phyloP scores from a whole-genome alignment of 139 green algal species.

The Zygnema circumcarinatum region DNA sequence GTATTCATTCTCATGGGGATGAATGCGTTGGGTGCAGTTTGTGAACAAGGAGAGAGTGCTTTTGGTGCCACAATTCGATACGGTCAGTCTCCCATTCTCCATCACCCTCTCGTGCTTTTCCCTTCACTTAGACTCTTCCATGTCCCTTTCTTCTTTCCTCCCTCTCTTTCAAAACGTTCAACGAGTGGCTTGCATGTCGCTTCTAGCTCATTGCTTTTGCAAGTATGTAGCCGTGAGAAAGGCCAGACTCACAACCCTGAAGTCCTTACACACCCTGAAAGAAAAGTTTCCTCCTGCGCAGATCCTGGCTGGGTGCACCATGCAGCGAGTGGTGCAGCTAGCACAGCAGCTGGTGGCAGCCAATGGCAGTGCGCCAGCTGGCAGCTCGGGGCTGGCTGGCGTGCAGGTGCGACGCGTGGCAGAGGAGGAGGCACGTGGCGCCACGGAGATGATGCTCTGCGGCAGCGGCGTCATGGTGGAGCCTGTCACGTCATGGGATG shows the following conservation, averaged over 20 bases:
- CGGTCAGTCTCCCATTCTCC: neutral
- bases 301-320: conserved; percentile 49
- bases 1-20: no score
- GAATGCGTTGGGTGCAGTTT: no score
- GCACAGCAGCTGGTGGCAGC: conserved; percentile 20
- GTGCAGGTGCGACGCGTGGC: conserved; percentile 7
- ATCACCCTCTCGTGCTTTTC: neutral
- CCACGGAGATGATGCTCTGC: conserved; percentile 63
- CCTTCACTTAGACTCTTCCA: no score
- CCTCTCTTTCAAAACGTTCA: no score
- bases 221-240: no score
- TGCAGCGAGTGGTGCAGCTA: conserved; percentile 46
- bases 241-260: no score
- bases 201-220: no score
- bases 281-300: neutral
- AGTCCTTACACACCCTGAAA: no score
- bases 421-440: conserved; percentile 52
- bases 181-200: no score
- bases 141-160: no score
- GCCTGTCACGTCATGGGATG: conserved; percentile 58
- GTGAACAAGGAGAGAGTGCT: neutral
- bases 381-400: neutral
- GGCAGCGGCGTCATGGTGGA: conserved; percentile 58
- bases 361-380: neutral
- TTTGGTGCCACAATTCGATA: conserved; percentile 10